Evolutionary conservation across 179 eudicot genomes (phyloP), one percentile per base, ranked within the genome.

Genomic region (Drosera spatulata): DNA sequence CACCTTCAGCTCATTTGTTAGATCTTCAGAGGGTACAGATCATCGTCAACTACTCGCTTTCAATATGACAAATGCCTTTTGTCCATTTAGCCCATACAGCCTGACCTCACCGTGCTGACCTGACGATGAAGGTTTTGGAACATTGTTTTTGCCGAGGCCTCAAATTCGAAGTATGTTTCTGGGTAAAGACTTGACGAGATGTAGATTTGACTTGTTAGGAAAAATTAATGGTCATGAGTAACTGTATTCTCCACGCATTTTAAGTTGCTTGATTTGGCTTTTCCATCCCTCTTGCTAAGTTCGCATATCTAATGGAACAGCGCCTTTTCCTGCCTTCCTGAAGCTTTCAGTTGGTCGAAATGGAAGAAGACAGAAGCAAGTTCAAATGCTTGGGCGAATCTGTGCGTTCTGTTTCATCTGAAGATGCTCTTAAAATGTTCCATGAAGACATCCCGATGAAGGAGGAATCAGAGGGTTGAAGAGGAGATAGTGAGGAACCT

Each of bases 381-480:
- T 80, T 80, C 64, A 59, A 69, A 56, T 44, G 68, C 50, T 76
- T 86, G 68, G 74, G 75, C 10, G 82, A 75, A 65, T 68, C 84
- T 47, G 82, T 74, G 63, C 73, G 59, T 47, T 66, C 78, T 13
- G 62, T 86, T 50, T 71, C 86, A 55, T 77, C 86, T 33, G 62
- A 67, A 33, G 95, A 86, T 54, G 83, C 86, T 48, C 82, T 88
- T 33, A 88, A 79, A 71, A 46, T 83, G 41, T 87, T 81, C 56
- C 55, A 77, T 71, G 74, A 81, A 42, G 69, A 57, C 48, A 39
- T 71, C 53, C 71, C 67, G 61, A 66, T 61, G 60, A 66, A 65
- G 14, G 75, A 57, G 54, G 33, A 22, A 22, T 50, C 62, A 41
- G 53, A 8, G 2, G 61, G 77, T 46, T 54, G 60, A 41, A 61